Evolutionary conservation across 306 rosid species (phyloP), one percentile per base, ranked within the genome.

Genomic region (Heteromeles arbutifolia): DNA sequence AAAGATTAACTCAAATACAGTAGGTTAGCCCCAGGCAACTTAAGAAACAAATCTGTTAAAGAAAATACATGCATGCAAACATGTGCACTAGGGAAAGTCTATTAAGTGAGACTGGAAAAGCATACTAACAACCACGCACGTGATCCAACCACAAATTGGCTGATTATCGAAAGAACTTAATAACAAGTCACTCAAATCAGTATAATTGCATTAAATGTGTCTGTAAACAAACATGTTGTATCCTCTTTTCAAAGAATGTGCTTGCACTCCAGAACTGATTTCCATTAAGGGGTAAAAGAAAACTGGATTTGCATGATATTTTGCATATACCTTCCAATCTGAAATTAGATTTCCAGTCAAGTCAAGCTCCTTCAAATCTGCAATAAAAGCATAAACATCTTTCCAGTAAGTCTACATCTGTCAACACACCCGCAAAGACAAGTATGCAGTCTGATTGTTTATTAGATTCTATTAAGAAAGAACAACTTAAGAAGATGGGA

Each of bases 311-410:
- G 9, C 70, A 78, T 81, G 70, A 29, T 80, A 41, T 65, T 50
- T 82, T 43, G 56, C 11, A 43, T 69, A 72, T 84, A 94, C 98
- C 97, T 85, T 88, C 98, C 98, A 92, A 67, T 92, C 90, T 14
- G 90, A 90, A 63, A 95, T 86, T 71, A 95, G 84, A 87, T 92
- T 95, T 85, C 97, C 97, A 22, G 96, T 90, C 83, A 92, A 86
- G 84, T 92, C 97, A 73, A 95, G 96, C 87, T 86, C 92, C 83
- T 82, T 87, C 54, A 92, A 67, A 85, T 88, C 98, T 94, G 85
- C 70, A 85, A 77, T 29, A 34, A 74, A 75, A 73, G 64, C 72
- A 84, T 31, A 65, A 29, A 75, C 65, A 70, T 25, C 37, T 8
- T n/a, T 17, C 21, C 19, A 26, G 3, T 69, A n/a, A 53, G 58